Base-by-base conservation (phyloP, 1,284 basidiomycete genomes). In the Moniliophthora roreri region DNA sequence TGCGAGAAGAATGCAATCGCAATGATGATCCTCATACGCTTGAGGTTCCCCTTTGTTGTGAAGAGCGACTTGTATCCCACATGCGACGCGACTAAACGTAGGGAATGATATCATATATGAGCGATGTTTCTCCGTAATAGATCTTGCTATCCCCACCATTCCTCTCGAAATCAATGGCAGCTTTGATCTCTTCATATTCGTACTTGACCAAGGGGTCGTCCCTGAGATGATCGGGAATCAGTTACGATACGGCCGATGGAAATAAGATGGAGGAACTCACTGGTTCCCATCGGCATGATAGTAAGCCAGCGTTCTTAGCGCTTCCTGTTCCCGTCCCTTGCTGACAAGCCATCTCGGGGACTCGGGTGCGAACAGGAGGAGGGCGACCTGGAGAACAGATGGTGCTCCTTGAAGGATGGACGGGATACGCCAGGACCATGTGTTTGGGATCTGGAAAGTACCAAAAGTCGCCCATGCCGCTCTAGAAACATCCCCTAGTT, bases 381-480 rank as follows among this genome's bases (percentile, higher is more conserved):
- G 66, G 59, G 61, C 57, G 51, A 89, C 69, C 65, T 89, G 88
- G 47, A 85, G 57, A 51, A 85, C 53, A 1, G 86, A 80, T 7
- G 87, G 85, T 40, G 83, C 63, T 54, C 70, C 84, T 66, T 90
- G 88, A 21, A 90, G 70, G 34, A 81, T 63, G 11, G 86, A 88
- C 16, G 88, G 87, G 49, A 89, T 75, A 58, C 89, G 82, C 89
- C 89, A 91, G 34, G 86, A 70, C 89, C 87, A 90, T 13, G 80
- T 78, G 60, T 62, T 80, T 34, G 69, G 61, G 47, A 91, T 82
- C 63, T 79, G 76, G 72, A 86, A 84, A 5, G 87, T 86, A 21
- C 88, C 88, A 64, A 81, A 91, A 1, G 86, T 85, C 0, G 84
- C 74, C 88, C 89, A 91, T 0, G 88, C 86, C 23, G 87, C 87